Evolutionary conservation across 176 grass and related monocot species (phyloP).

Genomic region (Raddia guianensis): DNA sequence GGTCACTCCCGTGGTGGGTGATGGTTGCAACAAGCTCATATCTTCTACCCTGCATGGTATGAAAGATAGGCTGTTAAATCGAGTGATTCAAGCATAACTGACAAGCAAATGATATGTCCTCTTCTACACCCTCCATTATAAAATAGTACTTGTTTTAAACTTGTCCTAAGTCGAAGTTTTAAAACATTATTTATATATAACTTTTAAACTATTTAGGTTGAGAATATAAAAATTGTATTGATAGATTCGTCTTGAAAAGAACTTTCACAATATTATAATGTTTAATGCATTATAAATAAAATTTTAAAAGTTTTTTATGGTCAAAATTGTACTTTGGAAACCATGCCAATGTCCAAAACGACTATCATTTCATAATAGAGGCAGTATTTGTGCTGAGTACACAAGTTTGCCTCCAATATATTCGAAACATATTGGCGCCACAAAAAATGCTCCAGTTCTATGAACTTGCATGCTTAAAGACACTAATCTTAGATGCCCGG

Average conservation of each 20-base stretch:
- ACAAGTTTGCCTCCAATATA: neutral
- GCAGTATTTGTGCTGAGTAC: neutral
- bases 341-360: no score
- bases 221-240: no score
- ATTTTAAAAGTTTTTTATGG: no score
- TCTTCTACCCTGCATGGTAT: constrained; percentile 61
- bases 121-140: neutral
- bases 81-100: neutral
- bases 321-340: no score
- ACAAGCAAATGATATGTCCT: neutral
- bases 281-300: no score
- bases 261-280: no score
- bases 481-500: neutral
- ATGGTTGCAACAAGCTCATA: constrained; percentile 89
- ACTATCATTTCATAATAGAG: no score
- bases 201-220: no score
- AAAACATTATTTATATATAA: no score
- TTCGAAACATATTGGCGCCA: neutral
- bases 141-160: no score
- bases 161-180: no score
- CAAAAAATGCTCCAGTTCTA: neutral
- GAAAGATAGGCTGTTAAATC: neutral
- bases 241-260: no score
- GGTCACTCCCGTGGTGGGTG: constrained; percentile 80
- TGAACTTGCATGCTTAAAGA: constrained; percentile 29